Conservation (phyloP, 176 grass and related monocot species). For the Carex parvula region DNA sequence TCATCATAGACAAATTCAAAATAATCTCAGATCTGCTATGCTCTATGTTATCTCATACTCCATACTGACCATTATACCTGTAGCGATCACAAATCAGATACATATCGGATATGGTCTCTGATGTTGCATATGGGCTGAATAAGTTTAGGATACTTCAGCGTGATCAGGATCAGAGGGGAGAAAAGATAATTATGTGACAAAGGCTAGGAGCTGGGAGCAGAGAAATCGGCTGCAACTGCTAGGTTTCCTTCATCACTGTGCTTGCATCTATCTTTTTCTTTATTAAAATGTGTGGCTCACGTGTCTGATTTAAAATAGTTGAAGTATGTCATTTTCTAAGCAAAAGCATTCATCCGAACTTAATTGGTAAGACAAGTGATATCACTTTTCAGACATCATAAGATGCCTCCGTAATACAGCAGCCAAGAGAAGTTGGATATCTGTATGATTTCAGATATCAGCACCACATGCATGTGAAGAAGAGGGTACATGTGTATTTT, state of each 20-base stretch:
- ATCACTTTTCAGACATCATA: not conserved
- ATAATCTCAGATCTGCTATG: not conserved
- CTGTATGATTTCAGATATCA: not conserved
- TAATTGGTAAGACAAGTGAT: not conserved
- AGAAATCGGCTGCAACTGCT: not conserved
- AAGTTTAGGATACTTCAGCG: not conserved
- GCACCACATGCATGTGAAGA: not conserved
- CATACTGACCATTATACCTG: not conserved
- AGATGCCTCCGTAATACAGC: not conserved
- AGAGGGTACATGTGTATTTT: not conserved
- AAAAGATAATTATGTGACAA: not conserved
- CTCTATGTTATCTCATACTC: not conserved
- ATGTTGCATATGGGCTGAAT: not conserved
- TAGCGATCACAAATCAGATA: not conserved
- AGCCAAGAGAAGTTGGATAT: not conserved
- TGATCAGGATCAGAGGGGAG: not conserved
- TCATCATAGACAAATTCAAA: not conserved
- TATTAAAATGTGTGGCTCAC: not conserved
- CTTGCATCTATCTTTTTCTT: not conserved
- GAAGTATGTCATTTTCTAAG: not conserved
- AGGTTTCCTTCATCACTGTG: not conserved
- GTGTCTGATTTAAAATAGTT: not conserved
- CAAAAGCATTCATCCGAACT: not conserved
- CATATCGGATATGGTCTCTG: not conserved
- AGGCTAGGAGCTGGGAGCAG: not conserved